phyloP scores from a whole-genome alignment of 2,329 filamentous ascomycete species.

The Cladosporium sp. region DNA sequence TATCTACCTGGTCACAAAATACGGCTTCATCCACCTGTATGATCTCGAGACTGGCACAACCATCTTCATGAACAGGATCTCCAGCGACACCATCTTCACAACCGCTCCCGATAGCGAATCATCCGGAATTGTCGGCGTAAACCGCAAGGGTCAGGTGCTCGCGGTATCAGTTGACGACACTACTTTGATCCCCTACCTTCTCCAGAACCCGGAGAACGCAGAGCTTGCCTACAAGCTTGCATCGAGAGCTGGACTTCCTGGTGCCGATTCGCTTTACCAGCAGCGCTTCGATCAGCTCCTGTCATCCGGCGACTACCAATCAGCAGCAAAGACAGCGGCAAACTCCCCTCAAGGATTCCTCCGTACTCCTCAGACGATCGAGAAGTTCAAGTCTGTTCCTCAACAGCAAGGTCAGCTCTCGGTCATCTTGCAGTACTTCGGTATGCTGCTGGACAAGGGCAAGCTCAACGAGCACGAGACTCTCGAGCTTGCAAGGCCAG shows the following conservation, averaged over 20 bases:
- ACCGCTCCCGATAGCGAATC: conserved; percentile 80
- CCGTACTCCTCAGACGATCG: conserved; percentile 89
- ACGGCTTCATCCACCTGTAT: conserved; percentile 97
- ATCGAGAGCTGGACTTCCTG: conserved; percentile 86
- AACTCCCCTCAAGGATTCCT: conserved; percentile 96
- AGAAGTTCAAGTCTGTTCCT: conserved; percentile 86
- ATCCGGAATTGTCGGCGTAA: conserved; percentile 87
- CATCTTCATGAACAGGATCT: conserved; percentile 99
- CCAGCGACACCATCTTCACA: conserved; percentile 97
- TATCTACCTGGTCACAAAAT: conserved; percentile 96
- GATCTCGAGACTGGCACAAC: conserved; percentile 92
- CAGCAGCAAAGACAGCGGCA: conserved; percentile 92
- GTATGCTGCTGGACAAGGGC: conserved; percentile 94
- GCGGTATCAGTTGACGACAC: conserved; percentile 90
- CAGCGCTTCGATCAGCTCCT: conserved; percentile 90
- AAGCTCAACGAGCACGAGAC: conserved; percentile 89
- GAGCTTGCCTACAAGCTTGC: conserved; percentile 94
- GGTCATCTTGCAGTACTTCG: conserved; percentile 94
- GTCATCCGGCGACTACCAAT: conserved; percentile 71
- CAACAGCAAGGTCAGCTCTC: conserved; percentile 82
- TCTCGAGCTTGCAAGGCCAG: conserved; percentile 85
- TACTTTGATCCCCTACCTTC: conserved; percentile 87
- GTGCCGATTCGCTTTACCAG: conserved; percentile 88
- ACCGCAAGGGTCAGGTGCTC: conserved; percentile 94
- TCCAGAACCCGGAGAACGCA: conserved; percentile 92